Conservation (phyloP, 2,329 filamentous ascomycete genomes). For the Aspergillus amoenus region DNA sequence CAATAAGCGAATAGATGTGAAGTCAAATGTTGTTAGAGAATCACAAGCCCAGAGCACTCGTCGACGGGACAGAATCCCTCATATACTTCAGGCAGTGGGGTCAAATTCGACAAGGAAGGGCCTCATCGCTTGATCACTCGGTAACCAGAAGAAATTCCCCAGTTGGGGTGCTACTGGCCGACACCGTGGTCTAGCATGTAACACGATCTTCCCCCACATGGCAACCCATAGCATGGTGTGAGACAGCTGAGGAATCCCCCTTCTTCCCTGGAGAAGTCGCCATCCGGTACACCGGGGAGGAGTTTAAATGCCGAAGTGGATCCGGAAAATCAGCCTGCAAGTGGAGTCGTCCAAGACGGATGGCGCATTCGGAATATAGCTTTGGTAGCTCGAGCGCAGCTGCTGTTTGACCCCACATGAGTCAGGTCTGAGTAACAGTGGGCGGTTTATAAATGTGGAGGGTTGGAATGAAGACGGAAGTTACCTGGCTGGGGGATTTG, state of each 20-base stretch:
- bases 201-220: too few species aligned
- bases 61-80: not conserved
- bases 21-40: not conserved
- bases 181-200: not conserved
- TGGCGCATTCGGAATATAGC: not conserved
- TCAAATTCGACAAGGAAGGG: not conserved
- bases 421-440: slow-evolving; percentile 32
- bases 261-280: slow-evolving; percentile 2
- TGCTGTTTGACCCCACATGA: slow-evolving; percentile 30
- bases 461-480: not conserved
- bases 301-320: slow-evolving; percentile 22
- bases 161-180: not conserved
- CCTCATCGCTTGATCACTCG: not conserved
- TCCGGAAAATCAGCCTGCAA: not conserved
- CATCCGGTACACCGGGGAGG: slow-evolving; percentile 25
- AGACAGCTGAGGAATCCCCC: not conserved
- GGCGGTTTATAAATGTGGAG: slow-evolving; percentile 11
- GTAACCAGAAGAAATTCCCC: not conserved
- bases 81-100: slow-evolving; percentile 14
- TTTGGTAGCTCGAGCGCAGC: not conserved
- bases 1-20: not conserved
- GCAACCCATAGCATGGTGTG: too few species aligned
- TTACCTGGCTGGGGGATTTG: slow-evolving; percentile 4
- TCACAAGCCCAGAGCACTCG: not conserved
- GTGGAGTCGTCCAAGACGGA: not conserved